Percentiles rank a stretch among this genome's conserved stretches.
Evolutionary conservation across 23 red algal species (phyloP).

Genomic region (Chondrus crispus): DNA sequence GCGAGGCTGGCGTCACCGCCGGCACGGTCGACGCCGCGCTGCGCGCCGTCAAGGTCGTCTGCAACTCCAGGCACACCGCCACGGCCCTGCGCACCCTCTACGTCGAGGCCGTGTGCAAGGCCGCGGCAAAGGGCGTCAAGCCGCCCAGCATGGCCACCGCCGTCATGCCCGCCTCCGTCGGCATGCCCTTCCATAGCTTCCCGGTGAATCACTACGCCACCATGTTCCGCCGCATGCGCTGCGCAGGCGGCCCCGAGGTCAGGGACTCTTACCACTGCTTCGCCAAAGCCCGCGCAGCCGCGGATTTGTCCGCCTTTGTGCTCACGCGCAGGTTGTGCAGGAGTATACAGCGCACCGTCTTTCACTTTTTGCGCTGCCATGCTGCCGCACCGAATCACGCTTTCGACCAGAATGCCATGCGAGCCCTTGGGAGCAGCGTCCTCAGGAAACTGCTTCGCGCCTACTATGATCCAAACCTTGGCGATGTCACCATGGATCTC

Average conservation of each 20-base stretch:
- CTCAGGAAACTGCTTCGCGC: neutral
- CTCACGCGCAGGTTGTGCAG: neutral
- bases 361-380: neutral
- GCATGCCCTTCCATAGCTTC: too few species aligned
- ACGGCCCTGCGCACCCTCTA: neutral
- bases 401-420: neutral
- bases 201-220: neutral
- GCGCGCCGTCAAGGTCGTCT: neutral
- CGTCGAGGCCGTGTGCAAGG: neutral
- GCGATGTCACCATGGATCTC: neutral
- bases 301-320: neutral
- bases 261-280: neutral
- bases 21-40: neutral
- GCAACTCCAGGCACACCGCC: neutral
- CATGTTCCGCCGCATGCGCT: neutral
- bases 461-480: conserved; percentile 24
- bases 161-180: too few species aligned
- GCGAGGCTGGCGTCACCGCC: neutral
- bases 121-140: neutral
- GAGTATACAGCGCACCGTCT: conserved; percentile 12
- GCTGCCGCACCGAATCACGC: neutral
- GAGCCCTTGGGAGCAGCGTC: neutral
- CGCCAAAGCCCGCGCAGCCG: too few species aligned
- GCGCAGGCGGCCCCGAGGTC: neutral
- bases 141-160: neutral